A percentile compares a stretch with the other conserved stretches of the same genome.
Evolutionary conservation across 73 alveolate genomes (phyloP).

Genomic region (Urostyla sp.): DNA sequence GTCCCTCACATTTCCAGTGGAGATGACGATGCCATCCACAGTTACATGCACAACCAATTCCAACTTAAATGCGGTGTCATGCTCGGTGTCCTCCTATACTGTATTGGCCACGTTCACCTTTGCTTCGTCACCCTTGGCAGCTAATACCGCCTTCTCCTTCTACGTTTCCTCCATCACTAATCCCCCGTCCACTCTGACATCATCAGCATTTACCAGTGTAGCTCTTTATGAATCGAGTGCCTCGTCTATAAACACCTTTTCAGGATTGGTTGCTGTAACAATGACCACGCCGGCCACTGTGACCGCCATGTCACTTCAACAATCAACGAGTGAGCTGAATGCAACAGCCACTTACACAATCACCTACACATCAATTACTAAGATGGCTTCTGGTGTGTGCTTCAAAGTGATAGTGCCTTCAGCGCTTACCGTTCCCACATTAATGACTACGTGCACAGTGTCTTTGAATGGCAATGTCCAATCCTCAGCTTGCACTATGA

Average conservation of each 20-base stretch:
- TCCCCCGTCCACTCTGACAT: conserved; percentile 15
- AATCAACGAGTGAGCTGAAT: neutral
- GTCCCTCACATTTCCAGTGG: conserved; percentile 40
- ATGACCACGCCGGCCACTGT: conserved; percentile 17
- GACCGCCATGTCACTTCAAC: conserved; percentile 5
- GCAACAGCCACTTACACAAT: conserved; percentile 31
- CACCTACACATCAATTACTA: neutral
- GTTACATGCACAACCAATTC: conserved; percentile 34
- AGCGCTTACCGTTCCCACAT: conserved; percentile 15
- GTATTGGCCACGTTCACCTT: conserved; percentile 1
- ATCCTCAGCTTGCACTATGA: neutral
- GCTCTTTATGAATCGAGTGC: neutral
- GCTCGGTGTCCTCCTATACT: neutral
- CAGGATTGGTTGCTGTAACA: conserved; percentile 9
- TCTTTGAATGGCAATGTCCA: too few relatives aligned
- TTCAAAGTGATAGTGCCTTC: conserved; percentile 1
- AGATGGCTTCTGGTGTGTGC: conserved; percentile 3
- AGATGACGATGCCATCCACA: conserved; percentile 42
- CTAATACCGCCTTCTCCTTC: neutral
- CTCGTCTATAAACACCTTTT: neutral
- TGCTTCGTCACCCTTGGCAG: neutral
- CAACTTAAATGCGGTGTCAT: conserved; percentile 2
- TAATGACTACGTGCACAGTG: conserved; percentile 16
- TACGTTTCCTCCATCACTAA: neutral
- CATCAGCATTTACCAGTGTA: neutral